A percentile compares a stretch with the other conserved stretches of the same genome.
These are phyloP conservation scores for Monosporascus sp. DNA, from an alignment of 2,329 filamentous ascomycete genomes.

Conservation along the genomic window DNA sequence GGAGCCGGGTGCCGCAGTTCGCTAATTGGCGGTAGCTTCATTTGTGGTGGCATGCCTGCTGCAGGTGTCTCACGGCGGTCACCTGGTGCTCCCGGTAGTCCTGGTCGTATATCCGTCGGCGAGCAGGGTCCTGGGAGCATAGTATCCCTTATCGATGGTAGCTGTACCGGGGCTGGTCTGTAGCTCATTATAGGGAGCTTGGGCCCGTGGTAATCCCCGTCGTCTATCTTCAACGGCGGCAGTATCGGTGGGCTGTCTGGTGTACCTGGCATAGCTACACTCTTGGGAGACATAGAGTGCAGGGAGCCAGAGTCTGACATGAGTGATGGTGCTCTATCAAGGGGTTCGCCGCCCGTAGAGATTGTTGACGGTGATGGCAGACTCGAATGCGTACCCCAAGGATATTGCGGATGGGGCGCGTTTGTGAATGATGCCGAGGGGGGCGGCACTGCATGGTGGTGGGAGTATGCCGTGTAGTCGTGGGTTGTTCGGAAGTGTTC, in stretches of 20 bases:
- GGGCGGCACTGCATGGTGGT: slow-evolving; percentile 13
- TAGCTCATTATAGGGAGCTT: not conserved
- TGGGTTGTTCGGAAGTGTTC: not conserved
- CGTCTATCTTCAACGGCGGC: slow-evolving; percentile 15
- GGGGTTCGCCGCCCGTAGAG: slow-evolving; percentile 48
- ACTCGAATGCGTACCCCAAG: slow-evolving; percentile 15
- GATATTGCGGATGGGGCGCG: slow-evolving; percentile 6
- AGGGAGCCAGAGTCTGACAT: slow-evolving; percentile 64
- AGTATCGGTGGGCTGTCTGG: slow-evolving; percentile 35
- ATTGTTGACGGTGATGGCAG: slow-evolving; percentile 27
- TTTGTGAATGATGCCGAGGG: slow-evolving; percentile 9
- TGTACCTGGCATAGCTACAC: slow-evolving; percentile 30
- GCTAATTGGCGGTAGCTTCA: not conserved
- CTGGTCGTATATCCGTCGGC: slow-evolving; percentile 12
- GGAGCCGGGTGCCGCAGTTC: not conserved
- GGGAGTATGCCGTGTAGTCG: slow-evolving; percentile 15
- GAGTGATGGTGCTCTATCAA: slow-evolving; percentile 61
- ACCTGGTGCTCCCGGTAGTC: not conserved
- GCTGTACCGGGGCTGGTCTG: slow-evolving; percentile 2
- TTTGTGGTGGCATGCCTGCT: not conserved
- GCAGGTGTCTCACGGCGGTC: not conserved
- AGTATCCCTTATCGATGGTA: slow-evolving; percentile 26
- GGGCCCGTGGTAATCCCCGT: slow-evolving; percentile 7
- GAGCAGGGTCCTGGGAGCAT: slow-evolving; percentile 31
- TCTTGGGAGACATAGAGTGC: slow-evolving; percentile 54